Conservation (phyloP, 2,329 filamentous ascomycete species). For the Pochonia chlamydosporia region DNA sequence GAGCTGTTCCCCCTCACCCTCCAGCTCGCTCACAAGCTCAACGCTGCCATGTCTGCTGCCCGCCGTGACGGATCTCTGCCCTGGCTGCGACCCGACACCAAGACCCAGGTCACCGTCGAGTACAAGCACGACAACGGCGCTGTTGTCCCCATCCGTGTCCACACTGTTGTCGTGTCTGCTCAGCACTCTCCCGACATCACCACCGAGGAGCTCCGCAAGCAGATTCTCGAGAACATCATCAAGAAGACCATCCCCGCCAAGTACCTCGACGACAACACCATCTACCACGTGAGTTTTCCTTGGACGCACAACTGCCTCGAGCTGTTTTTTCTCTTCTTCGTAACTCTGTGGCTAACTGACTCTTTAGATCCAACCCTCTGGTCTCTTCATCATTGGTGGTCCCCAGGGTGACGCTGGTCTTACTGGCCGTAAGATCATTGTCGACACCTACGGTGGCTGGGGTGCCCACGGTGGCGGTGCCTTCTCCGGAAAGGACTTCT, state of each 20-base stretch:
- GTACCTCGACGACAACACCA: constrained; percentile 86
- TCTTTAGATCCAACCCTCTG: constrained; percentile 91
- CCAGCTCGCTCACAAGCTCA: constrained; percentile 93
- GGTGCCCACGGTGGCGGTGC: constrained; percentile 99
- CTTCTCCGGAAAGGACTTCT: constrained; percentile 99
- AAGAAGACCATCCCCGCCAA: constrained; percentile 88
- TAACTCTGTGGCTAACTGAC: constrained; percentile 74
- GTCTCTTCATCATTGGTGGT: constrained; percentile 97
- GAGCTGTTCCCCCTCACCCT: constrained; percentile 94
- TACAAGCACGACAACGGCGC: constrained; percentile 95
- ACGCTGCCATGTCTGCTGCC: constrained; percentile 86
- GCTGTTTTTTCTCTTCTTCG: neutral
- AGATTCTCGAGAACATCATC: constrained; percentile 96
- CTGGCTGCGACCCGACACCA: constrained; percentile 97
- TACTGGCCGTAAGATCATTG: constrained; percentile 98
- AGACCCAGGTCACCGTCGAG: constrained; percentile 99
- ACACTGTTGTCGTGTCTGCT: constrained; percentile 94
- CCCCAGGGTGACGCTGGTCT: constrained; percentile 98
- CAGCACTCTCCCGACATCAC: constrained; percentile 87
- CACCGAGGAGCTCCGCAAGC: constrained; percentile 87
- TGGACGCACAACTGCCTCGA: neutral
- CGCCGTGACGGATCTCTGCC: constrained; percentile 81
- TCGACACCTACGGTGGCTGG: constrained; percentile 99
- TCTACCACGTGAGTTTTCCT: constrained; percentile 73
- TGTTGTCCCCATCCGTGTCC: constrained; percentile 84